Evolutionary conservation across 768 basidiomycete species (phyloP), one percentile per base, ranked within the genome.

Genomic region (Sarcomyxa edulis): DNA sequence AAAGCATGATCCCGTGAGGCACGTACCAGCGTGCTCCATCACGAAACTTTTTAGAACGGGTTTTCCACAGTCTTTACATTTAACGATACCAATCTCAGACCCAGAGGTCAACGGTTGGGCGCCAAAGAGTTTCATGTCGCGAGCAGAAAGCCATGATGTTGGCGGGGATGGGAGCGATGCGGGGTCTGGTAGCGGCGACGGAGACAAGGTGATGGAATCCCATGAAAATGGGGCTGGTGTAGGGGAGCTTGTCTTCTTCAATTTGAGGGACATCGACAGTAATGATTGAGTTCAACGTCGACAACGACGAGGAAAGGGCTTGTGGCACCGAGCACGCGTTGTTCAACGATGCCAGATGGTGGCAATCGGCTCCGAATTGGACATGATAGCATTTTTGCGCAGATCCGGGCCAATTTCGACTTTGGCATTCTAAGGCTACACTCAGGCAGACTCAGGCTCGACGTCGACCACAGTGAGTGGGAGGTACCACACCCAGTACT

Each of bases 121-220:
- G 22, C 90, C 90, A 58, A 86, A 95, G 44, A 85, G 71, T 66
- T 83, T 84, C 91, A 91, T 93, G 52, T 93, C 88, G 32, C 74
- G 73, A 6, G 85, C 88, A 19, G 84, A 76, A 10, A 94, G 79
- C 81, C 89, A 90, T 64, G 80, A 72, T 16, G 88, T 84, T 0
- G 91, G 90, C 0, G 90, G 88, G 0, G 84, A 78, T 0, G 76
- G 72, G 3, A 79, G 60, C 1, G 68, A 64, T 3, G 68, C 52
- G 4, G 64, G 48, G 29, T 73, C 66, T 1, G 54, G 44, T 5
- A 65, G 47, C 8, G 61, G 56, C 0, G 69, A 61, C 6, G 65
- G 53, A 0, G 72, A 63, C 2, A 60, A 52, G 2, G 19, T 8
- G 30, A 69, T 52, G 2, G 60, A 60, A 27, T 78, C 73, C 77